These are phyloP conservation scores for Candida nitratophila DNA, from an alignment of 805 yeast species.

Conservation along the genomic window DNA sequence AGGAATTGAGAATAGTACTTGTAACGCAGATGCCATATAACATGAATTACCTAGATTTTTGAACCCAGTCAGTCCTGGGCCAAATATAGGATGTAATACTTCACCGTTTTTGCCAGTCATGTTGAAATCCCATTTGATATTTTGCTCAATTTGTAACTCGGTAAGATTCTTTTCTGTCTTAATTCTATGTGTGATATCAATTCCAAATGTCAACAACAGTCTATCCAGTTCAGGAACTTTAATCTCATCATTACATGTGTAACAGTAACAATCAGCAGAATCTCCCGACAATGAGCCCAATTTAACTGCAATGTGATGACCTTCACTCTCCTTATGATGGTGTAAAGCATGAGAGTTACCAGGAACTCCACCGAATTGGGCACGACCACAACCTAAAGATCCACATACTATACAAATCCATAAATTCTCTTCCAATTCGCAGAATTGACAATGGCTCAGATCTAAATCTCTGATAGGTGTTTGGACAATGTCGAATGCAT, in stretches of 20 bases:
- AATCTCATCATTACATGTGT: conserved; percentile 83
- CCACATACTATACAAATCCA: conserved; percentile 96
- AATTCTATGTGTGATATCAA: conserved; percentile 45
- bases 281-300: conserved; percentile 79
- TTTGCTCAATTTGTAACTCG: conserved; percentile 89
- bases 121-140: conserved; percentile 87
- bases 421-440: conserved; percentile 67
- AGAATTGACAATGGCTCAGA: conserved; percentile 41
- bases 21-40: conserved; percentile 77
- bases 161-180: conserved; percentile 86
- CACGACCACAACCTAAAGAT: conserved; percentile 87
- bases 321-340: conserved; percentile 47
- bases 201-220: conserved; percentile 53
- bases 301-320: conserved; percentile 83
- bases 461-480: conserved; percentile 19
- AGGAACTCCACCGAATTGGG: conserved; percentile 89
- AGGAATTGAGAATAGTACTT: conserved; percentile 49
- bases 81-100: conserved; percentile 57
- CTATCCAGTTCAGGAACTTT: conserved; percentile 52
- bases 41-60: conserved; percentile 92
- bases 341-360: conserved; percentile 87
- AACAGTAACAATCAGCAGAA: conserved; percentile 84
- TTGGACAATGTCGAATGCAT: conserved; percentile 53
- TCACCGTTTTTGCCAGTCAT: conserved; percentile 69
- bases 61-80: conserved; percentile 75